Conservation (phyloP, 345 rosid species). For the Eutrema yunnanense region DNA sequence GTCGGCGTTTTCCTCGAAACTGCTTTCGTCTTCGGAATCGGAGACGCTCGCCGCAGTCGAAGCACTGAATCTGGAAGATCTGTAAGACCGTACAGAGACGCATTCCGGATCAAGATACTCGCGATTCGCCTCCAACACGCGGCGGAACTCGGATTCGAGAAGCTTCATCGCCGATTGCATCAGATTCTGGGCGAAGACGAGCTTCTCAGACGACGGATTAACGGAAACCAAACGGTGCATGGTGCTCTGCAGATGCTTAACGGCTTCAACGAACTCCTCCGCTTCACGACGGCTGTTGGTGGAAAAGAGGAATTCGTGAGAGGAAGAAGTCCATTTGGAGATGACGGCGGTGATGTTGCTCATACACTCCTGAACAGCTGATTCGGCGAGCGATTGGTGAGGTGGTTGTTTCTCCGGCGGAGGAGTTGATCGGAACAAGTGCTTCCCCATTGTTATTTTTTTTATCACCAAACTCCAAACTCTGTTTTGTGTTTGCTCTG, state of each 20-base stretch:
- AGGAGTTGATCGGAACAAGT: conserved; percentile 28
- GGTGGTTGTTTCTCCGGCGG: conserved; percentile 22
- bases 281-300: conserved; percentile 48
- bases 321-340: conserved; percentile 38
- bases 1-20: conserved; percentile 36
- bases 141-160: conserved; percentile 63
- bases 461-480: background rate
- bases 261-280: conserved; percentile 41
- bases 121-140: conserved; percentile 46
- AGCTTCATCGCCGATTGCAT: conserved; percentile 70
- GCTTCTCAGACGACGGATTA: conserved; percentile 34
- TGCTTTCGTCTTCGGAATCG: conserved; percentile 27
- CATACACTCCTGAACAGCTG: conserved; percentile 51
- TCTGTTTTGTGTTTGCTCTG: background rate
- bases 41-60: conserved; percentile 28
- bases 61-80: conserved; percentile 43
- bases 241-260: conserved; percentile 43
- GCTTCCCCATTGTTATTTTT: conserved; percentile 21
- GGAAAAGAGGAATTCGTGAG: conserved; percentile 36
- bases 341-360: conserved; percentile 37
- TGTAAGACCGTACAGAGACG: conserved; percentile 47
- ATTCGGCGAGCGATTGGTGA: conserved; percentile 35
- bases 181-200: conserved; percentile 43
- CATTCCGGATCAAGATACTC: conserved; percentile 64
- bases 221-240: conserved; percentile 47